Evolutionary conservation across 2,329 filamentous ascomycete species (phyloP).

Genomic region (Aspergillus uvarum): DNA sequence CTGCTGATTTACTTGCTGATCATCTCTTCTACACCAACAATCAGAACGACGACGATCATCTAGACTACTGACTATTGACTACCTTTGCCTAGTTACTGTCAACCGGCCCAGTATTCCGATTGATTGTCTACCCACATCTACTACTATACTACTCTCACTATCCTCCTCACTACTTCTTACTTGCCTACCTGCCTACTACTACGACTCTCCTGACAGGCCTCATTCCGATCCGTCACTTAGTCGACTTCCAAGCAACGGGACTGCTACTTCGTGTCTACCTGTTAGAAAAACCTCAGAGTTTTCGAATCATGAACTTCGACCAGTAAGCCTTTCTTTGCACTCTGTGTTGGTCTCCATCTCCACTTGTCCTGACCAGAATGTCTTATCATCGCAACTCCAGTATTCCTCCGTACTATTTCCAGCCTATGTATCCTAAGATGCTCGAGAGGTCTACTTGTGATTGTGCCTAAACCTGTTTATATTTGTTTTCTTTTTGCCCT

Average conservation of each 20-base stretch:
- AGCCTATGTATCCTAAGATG: slow-evolving; percentile 22
- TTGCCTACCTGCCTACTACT: neutral
- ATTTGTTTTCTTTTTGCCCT: slow-evolving; percentile 14
- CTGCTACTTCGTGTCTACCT: neutral
- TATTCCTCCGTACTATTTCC: slow-evolving; percentile 24
- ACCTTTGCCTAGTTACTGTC: slow-evolving; percentile 5
- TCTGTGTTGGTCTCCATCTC: slow-evolving; percentile 15
- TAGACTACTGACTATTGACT: slow-evolving; percentile 12
- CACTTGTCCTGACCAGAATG: slow-evolving; percentile 20
- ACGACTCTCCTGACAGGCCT: neutral
- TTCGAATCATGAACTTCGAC: slow-evolving; percentile 23
- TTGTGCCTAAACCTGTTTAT: slow-evolving; percentile 28
- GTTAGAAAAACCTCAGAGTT: slow-evolving; percentile 7
- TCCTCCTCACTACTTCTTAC: neutral
- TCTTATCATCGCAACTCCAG: slow-evolving; percentile 22
- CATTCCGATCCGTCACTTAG: neutral
- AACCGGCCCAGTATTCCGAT: neutral
- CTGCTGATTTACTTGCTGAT: neutral
- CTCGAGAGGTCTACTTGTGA: slow-evolving; percentile 22
- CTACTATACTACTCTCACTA: neutral
- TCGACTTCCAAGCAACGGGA: neutral
- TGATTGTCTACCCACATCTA: neutral
- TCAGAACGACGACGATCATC: slow-evolving; percentile 1
- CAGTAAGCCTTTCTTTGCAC: slow-evolving; percentile 22
- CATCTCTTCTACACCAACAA: neutral